These are phyloP conservation scores for Nigrospora sphaerica DNA, from an alignment of 2,329 filamentous ascomycete genomes.

Conservation along the genomic window DNA sequence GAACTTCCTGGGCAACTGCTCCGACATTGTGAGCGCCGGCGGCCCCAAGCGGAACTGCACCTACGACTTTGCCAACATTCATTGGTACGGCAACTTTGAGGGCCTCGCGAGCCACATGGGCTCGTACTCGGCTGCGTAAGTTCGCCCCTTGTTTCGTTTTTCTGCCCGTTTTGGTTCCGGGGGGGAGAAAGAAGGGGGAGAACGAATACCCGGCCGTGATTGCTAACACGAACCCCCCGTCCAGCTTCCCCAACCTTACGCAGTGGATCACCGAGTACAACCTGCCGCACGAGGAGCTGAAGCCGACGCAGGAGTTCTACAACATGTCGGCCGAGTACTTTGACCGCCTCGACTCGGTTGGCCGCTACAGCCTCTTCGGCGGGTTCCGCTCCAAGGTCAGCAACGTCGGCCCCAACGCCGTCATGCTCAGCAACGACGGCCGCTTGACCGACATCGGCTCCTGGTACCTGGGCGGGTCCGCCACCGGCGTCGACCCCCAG, in stretches of 20 bases:
- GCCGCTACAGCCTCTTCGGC: conserved; percentile 69
- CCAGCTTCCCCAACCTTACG: conserved; percentile 49
- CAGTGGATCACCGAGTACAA: conserved; percentile 81
- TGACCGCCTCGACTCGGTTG: conserved; percentile 55
- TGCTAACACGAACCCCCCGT: conserved; percentile 4
- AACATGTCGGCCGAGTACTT: conserved; percentile 61
- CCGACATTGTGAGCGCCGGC: conserved; percentile 43
- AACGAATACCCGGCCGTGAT: conserved; percentile 6
- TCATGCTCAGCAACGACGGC: conserved; percentile 63
- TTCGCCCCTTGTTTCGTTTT: conserved; percentile 1
- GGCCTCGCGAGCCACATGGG: conserved; percentile 62
- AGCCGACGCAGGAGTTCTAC: conserved; percentile 57
- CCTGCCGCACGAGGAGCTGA: conserved; percentile 47
- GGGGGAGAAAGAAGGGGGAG: not conserved
- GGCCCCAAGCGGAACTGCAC: conserved; percentile 44
- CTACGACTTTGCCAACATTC: conserved; percentile 56
- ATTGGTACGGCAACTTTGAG: conserved; percentile 65
- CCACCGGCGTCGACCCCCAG: conserved; percentile 35
- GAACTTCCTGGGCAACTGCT: conserved; percentile 59
- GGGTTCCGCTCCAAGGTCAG: conserved; percentile 62
- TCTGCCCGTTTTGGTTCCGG: too few species aligned
- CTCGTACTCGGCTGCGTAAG: conserved; percentile 41
- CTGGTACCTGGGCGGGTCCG: conserved; percentile 62
- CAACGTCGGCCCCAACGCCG: conserved; percentile 67
- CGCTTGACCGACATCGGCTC: conserved; percentile 67